Base-by-base conservation (phyloP, 495 filamentous ascomycete genomes). In the Apiosordaria backusii region DNA sequence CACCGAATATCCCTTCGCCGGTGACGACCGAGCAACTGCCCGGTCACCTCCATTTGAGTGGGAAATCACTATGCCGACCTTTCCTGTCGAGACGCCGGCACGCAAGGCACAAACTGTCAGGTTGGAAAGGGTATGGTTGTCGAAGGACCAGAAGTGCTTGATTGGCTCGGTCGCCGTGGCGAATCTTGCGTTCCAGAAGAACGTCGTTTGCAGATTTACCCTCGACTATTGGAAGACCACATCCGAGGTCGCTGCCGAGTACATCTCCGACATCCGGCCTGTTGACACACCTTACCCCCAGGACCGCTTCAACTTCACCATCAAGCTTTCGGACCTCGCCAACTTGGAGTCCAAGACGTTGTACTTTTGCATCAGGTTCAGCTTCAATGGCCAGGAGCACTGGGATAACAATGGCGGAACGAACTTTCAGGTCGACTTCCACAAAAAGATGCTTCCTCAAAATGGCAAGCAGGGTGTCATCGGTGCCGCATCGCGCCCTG, bases 211-310 rank as follows among this genome's bases (percentile, higher is more conserved):
- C 75, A 87, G 95, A 26, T 99, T 99, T 74, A 98, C 96, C 0
- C 85, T 98, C 63, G 95, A 99, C 77, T 93, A 93, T 74, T 99
- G 95, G 95, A 96, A 94, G 80, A 99, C 95, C 0, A 93, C 93
- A 3, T 99, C 95, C 1, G 95, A 99, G 74, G 90, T 99, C 3
- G 83, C 85, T 52, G 96, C 92, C 9, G 93, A 97, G 71, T 99
- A 86, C 78, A 90, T 88, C 75, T 85, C 89, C 63, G 91, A 96
- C 78, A 84, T 93, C 35, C 85, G 87, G 13, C 88, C 85, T 50
- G 85, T 85, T 63, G 88, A 90, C 55, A 76, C 74, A 7, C 79
- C 87, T 16, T 85, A 89, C 71, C 88, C 89, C 29, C 90, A 87
- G 71, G 95, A 99, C 74, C 86, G 91, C 23, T 99, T 99, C 78